Evolutionary conservation across 805 yeast species (phyloP).

Genomic region (Priceomyces medius): DNA sequence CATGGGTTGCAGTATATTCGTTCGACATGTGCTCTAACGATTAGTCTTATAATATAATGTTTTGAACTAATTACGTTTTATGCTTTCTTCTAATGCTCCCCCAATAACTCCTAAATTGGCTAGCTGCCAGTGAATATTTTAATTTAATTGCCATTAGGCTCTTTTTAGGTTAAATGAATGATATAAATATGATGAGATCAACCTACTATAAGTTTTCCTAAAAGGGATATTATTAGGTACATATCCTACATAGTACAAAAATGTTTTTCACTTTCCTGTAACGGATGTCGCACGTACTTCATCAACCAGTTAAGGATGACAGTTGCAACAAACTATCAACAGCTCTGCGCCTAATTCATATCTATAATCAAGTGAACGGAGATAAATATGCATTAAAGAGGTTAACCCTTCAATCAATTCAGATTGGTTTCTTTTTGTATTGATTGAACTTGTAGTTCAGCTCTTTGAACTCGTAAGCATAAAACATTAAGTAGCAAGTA

Average conservation of each 20-base stretch:
- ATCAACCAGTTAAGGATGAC: neutral
- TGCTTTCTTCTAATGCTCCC: neutral
- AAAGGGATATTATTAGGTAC: neutral
- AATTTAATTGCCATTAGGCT: too few species aligned
- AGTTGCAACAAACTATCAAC: too few species aligned
- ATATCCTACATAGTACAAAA: neutral
- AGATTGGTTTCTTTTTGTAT: too few species aligned
- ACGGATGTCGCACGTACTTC: neutral
- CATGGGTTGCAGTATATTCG: conserved; percentile 28
- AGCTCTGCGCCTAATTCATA: too few species aligned
- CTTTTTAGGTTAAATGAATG: too few species aligned
- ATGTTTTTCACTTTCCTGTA: conserved; percentile 2
- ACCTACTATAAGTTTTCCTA: neutral
- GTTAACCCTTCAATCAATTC: too few species aligned
- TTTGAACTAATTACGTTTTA: neutral
- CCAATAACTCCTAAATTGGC: neutral
- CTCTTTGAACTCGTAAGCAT: too few species aligned
- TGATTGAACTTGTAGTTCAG: too few species aligned
- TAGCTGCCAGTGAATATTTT: too few species aligned
- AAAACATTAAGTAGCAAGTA: too few species aligned
- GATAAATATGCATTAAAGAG: too few species aligned
- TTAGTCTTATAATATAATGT: neutral
- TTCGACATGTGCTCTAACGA: conserved; percentile 3
- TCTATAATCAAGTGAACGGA: too few species aligned
- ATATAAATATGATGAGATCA: neutral